Evolutionary conservation across 768 basidiomycete genomes (phyloP).

Genomic region (Lactifluus hygrophoroides): DNA sequence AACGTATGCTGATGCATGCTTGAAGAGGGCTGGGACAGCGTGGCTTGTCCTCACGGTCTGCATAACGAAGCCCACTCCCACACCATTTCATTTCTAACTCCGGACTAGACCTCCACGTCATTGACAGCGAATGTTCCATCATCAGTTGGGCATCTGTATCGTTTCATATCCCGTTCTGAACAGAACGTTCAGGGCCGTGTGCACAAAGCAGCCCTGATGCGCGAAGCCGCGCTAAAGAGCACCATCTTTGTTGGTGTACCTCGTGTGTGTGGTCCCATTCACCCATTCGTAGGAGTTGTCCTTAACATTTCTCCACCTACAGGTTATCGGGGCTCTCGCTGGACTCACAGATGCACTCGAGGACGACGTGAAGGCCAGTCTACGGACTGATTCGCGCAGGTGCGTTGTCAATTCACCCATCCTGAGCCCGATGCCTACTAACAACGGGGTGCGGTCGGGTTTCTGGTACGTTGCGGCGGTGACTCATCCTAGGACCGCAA

Average conservation of each 20-base stretch:
- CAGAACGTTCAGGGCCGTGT: conserved; percentile 37
- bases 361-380: conserved; percentile 65
- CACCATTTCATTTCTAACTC: background rate
- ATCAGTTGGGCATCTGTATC: conserved; percentile 72
- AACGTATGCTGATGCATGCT: conserved; percentile 59
- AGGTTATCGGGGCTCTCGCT: conserved; percentile 75
- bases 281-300: background rate
- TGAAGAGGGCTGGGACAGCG: conserved; percentile 58
- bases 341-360: conserved; percentile 71
- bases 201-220: conserved; percentile 73
- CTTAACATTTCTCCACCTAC: background rate
- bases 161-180: conserved; percentile 54
- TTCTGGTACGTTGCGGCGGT: background rate
- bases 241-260: conserved; percentile 85
- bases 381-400: conserved; percentile 54
- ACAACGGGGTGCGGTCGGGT: background rate
- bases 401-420: conserved; percentile 16
- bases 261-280: conserved; percentile 39
- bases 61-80: conserved; percentile 12
- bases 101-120: conserved; percentile 64
- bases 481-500: conserved; percentile 6
- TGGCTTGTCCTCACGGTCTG: conserved; percentile 76
- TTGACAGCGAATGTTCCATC: conserved; percentile 77
- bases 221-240: conserved; percentile 85
- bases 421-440: conserved; percentile 6